Evolutionary conservation across 345 rosid species (phyloP), one percentile per base, ranked within the genome.

Genomic region (Syzygium aqueum): DNA sequence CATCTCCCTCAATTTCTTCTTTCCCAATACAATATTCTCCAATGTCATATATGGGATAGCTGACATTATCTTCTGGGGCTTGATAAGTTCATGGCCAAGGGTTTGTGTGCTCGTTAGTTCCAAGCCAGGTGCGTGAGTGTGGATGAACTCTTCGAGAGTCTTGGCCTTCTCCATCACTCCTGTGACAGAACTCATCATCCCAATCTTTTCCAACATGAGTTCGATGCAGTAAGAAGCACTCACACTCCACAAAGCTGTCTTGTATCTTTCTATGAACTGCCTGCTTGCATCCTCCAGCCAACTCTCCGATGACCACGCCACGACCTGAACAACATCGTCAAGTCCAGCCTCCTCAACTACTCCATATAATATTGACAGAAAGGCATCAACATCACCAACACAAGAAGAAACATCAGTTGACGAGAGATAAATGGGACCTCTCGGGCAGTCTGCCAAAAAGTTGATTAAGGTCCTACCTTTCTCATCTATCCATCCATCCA

Each of bases 401-500:
- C 85, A 57, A 22, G 85, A 88, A 7, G 96, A 89, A 85, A 93
- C 89, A 89, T 94, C 92, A 1, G 87, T 67, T 27, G 96, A 93
- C 4, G 77, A 84, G 53, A 96, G 93, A 90, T 94, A 95, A 51
- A 92, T 86, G 3, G 94, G 87, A 63, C 96, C 95, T 46, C 85
- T 89, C 5, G 94, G 94, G 83, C 90, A 93, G 77, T 96, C 94
- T 37, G 90, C 94, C 52, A 95, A 57, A 85, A 96, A 93, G 89
- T 54, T 85, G 88, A 94, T 93, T 25, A 95, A 85, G 87, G 89
- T 88, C 85, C 84, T 89, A 84, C 96, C 95, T 53, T 90, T 89
- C 63, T 88, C 86, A 53, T 92, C 94, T 49, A 86, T 87, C 96
- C 97, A 96, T 89, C 92, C 93, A 88, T 96, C 97, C 89, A 94